These are phyloP conservation scores for Neostapfia colusana DNA, from an alignment of 176 grass and related monocot species.

Conservation along the genomic window DNA sequence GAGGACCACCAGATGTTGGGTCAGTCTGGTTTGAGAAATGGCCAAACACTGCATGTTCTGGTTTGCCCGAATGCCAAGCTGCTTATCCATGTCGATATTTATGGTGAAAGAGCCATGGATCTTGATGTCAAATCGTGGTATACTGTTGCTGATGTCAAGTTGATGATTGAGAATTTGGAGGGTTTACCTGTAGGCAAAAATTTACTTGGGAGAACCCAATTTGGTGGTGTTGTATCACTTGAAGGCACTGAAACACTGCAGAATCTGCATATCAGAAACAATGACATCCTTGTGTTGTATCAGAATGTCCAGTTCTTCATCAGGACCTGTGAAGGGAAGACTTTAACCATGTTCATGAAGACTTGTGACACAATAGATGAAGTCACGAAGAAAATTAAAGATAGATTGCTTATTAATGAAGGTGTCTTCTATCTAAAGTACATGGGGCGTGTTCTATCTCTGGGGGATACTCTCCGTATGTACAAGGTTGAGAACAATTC, in stretches of 20 bases:
- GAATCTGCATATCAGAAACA: constrained; percentile 14
- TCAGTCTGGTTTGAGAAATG: constrained; percentile 37
- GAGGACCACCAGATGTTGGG: constrained; percentile 34
- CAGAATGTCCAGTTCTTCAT: constrained; percentile 26
- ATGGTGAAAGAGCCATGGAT: constrained; percentile 26
- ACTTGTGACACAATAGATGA: neutral
- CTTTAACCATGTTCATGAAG: constrained; percentile 6
- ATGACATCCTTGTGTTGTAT: constrained; percentile 8
- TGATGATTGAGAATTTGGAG: constrained; percentile 41
- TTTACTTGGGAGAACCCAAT: constrained; percentile 9
- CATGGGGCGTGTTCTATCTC: constrained; percentile 31
- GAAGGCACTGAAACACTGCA: constrained; percentile 28
- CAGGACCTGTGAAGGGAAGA: constrained; percentile 43
- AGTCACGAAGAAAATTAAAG: constrained; percentile 20
- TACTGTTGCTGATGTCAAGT: constrained; percentile 53
- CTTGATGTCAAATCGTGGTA: constrained; percentile 46
- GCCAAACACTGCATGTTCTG: constrained; percentile 35
- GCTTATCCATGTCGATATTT: constrained; percentile 28
- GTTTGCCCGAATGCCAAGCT: constrained; percentile 34
- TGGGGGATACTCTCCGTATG: constrained; percentile 13
- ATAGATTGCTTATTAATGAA: neutral
- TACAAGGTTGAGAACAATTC: constrained; percentile 19
- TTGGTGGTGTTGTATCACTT: neutral
- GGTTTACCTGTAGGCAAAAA: constrained; percentile 24
- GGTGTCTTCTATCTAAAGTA: constrained; percentile 29